These are phyloP conservation scores for Gossypium bickii DNA, from an alignment of 345 rosid species.

Conservation along the genomic window DNA sequence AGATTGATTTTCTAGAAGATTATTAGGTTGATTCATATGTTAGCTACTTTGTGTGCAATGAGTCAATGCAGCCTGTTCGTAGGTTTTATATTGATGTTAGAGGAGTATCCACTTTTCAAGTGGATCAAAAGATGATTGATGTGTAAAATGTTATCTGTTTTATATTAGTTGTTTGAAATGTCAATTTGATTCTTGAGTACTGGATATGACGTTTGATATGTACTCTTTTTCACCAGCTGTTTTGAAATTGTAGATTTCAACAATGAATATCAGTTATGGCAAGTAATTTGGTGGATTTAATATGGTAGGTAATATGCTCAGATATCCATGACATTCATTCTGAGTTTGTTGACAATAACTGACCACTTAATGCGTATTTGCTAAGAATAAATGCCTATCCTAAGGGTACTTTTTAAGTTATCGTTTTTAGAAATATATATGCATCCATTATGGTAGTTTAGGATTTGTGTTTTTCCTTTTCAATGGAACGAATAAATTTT, in stretches of 20 bases:
- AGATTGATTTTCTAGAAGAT: neutral
- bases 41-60: neutral
- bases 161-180: constrained; percentile 3
- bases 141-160: neutral
- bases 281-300: constrained; percentile 4
- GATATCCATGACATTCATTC: neutral
- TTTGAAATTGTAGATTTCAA: constrained; percentile 7
- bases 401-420: neutral
- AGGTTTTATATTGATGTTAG: neutral
- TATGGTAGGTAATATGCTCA: neutral
- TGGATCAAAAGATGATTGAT: constrained; percentile 2
- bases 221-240: neutral
- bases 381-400: neutral
- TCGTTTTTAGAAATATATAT: neutral
- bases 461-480: neutral
- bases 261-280: neutral
- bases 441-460: neutral
- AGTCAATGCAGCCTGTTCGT: neutral
- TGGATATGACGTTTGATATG: neutral
- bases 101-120: neutral
- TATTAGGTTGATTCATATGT: neutral
- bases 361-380: neutral
- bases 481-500: neutral
- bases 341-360: neutral
- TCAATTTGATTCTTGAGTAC: neutral